phyloP scores from a whole-genome alignment of 352 stramenopile genomes.

The Hyaloperonospora arabidopsidis region DNA sequence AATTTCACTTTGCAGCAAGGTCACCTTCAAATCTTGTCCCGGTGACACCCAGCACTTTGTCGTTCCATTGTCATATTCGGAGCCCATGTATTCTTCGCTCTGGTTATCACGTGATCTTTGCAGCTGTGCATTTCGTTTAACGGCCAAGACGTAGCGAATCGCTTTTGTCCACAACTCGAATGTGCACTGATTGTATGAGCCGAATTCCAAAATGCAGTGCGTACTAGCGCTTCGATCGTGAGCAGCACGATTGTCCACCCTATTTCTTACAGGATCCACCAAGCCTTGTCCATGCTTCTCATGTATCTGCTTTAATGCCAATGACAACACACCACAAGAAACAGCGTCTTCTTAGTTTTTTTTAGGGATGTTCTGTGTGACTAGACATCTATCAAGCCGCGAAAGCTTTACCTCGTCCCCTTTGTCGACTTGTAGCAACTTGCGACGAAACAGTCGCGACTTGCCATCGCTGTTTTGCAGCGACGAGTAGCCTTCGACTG shows the following conservation, averaged over 20 bases:
- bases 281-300: constrained; percentile 55
- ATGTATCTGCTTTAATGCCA: constrained; percentile 51
- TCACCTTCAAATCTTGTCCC: constrained; percentile 75
- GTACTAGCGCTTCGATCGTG: constrained; percentile 55
- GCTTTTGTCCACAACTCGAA: constrained; percentile 85
- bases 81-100: constrained; percentile 13
- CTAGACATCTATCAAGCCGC: not conserved
- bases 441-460: constrained; percentile 60
- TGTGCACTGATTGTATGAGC: constrained; percentile 67
- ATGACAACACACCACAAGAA: not conserved
- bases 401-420: constrained; percentile 49
- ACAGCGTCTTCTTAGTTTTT: not conserved
- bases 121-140: constrained; percentile 38
- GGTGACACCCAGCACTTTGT: constrained; percentile 58
- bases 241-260: constrained; percentile 36
- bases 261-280: constrained; percentile 36
- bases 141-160: constrained; percentile 56
- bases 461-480: constrained; percentile 24
- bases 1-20: constrained; percentile 77
- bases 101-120: constrained; percentile 16
- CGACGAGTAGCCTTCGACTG: constrained; percentile 24
- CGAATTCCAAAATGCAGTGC: constrained; percentile 69
- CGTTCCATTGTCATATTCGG: constrained; percentile 8
- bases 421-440: constrained; percentile 65
- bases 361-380: not conserved